Evolutionary conservation across 352 stramenopile genomes (phyloP), one percentile per base, ranked within the genome.

Genomic region (Pythium angustatum): DNA sequence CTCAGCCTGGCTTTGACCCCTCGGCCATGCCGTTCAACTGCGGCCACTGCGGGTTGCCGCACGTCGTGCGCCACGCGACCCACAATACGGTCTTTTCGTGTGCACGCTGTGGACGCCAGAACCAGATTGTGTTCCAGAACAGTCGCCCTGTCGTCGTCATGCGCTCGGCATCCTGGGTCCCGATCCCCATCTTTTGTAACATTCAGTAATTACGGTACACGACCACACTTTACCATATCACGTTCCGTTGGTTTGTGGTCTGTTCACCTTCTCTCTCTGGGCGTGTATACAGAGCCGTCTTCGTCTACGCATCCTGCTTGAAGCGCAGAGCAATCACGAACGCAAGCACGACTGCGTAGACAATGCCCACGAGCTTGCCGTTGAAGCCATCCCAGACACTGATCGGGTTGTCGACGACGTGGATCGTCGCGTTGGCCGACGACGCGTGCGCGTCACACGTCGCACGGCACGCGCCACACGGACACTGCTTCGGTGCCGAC

Each of bases 331-430:
- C 66, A 45, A 88, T 58, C 0, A 68, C 66, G 3, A 79, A 28
- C 5, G 74, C 62, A 22, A 78, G 64, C 24, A 87, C 68, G 2
- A 78, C 48, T 11, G 80, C 79, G 53, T 94, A 94, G 8, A 81
- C 71, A 55, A 73, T 52, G 15, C 77, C 71, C 36, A 93, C 83
- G 21, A 94, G 71, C 43, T 77, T 76, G 12, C 59, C 66, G 60
- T 78, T 78, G 43, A 94, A 92, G 17, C 85, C 85, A 24, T 86
- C 68, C 22, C 83, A 67, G 17, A 91, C 51, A 22, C 80, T 87
- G 62, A 93, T 93, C 5, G 85, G 85, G 47, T 91, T 68, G n/a
- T 79, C 69, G 5, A 84, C 70, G 17, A 90, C 64, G 43, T 80
- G 70, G 62, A 88, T 82, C 59, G 52, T 77, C 72, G n/a, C 55